Evolutionary conservation across 192 early-diverging fungal species (phyloP), one percentile per base, ranked within the genome.

Genomic region (Funneliformis mosseae): DNA sequence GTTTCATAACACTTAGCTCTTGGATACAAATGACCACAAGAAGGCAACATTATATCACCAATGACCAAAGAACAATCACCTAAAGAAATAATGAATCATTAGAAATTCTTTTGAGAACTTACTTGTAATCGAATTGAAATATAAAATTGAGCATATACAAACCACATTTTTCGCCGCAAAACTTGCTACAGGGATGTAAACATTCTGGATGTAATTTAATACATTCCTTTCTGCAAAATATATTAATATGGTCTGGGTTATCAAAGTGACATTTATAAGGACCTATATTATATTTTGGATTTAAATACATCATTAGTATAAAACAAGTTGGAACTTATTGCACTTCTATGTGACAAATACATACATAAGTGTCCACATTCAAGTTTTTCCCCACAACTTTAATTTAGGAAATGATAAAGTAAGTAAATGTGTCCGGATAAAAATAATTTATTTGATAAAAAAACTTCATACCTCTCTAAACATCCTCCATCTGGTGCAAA

Each of bases 401-500:
- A 16, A 55, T 50, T 50, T 50, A 4, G 16, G 12, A 50, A 16
- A 5, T 6, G 18, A 55, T 6, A 50, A 55, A 55, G 6, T 55
- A 6, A 55, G 16, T 0, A 55, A 21, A 21, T 55, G 3, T 55
- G 33, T 33, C 33, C 33, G 3, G 33, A 55, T 55, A 50, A 16
- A 50, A 55, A 55, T 18, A 21, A 55, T 21, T n/a, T 55, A 55
- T 4, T 55, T 18, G 18, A 16, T 18, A 55, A 18, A 55, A 21
- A 50, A 50, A 55, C 6, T 55, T 21, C 50, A 10, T 55, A 55
- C 50, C 50, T 55, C 4, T 55, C 50, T 8, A 76, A 83, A 61
- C 91, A 92, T 18, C 91, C 91, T 8, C 90, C 91, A 73, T 89
- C 83, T 5, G 91, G 89, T 5, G 88, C 73, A 14, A 84, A 73